Conservation (phyloP, 768 basidiomycete genomes). For the Boletus coccyginus region DNA sequence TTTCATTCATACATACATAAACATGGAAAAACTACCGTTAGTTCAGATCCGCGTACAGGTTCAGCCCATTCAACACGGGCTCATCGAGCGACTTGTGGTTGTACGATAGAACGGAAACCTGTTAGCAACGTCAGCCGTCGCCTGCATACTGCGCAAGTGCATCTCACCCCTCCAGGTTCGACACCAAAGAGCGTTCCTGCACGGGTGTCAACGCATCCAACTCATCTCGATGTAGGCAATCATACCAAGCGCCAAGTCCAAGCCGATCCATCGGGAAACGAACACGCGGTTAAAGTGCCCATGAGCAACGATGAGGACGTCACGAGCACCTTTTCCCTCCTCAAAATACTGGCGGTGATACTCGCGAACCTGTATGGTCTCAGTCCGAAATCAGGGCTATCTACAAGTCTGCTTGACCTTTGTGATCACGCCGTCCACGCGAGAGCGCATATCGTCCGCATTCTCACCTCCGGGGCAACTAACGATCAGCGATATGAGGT, state of each 20-base stretch:
- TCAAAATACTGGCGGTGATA: conserved; percentile 71
- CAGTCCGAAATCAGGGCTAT: conserved; percentile 1
- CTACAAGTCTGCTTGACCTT: conserved; percentile 45
- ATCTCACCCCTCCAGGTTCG: conserved; percentile 75
- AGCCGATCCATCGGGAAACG: conserved; percentile 79
- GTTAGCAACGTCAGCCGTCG: conserved; percentile 6
- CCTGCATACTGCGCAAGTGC: background rate
- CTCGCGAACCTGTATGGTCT: conserved; percentile 55
- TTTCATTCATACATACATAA: conserved; percentile 19
- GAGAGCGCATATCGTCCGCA: conserved; percentile 68
- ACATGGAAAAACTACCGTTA: conserved; percentile 22
- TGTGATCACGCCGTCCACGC: conserved; percentile 74
- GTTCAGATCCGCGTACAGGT: conserved; percentile 52
- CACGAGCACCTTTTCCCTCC: conserved; percentile 61
- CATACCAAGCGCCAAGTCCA: conserved; percentile 58
- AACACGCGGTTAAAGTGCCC: conserved; percentile 76
- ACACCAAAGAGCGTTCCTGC: conserved; percentile 77
- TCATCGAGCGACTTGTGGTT: conserved; percentile 79
- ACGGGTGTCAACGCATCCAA: conserved; percentile 6
- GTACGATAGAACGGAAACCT: conserved; percentile 82
- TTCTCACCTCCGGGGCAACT: conserved; percentile 91
- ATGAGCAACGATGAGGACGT: conserved; percentile 89
- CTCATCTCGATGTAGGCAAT: background rate
- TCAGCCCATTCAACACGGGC: conserved; percentile 73
- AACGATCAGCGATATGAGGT: conserved; percentile 6